phyloP scores from a whole-genome alignment of 1,284 basidiomycete genomes.

The Lentinula novae-zelandiae region DNA sequence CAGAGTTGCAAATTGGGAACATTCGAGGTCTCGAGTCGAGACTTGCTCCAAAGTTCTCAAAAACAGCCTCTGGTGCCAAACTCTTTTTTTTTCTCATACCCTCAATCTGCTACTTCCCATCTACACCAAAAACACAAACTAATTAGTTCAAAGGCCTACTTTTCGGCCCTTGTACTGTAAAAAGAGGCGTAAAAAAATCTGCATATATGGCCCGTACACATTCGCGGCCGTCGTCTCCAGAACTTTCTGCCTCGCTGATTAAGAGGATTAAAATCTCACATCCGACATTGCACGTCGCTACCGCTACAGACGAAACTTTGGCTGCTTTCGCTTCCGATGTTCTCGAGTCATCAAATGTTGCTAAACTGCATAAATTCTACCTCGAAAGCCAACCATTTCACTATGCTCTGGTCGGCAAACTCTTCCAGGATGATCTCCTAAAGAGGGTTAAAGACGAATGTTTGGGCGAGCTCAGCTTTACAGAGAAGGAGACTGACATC shows the following conservation, averaged over 20 bases:
- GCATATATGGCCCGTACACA: conserved; percentile 3
- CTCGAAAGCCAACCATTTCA: conserved; percentile 71
- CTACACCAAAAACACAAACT: neutral
- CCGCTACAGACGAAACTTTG: conserved; percentile 25
- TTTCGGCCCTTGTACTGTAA: neutral
- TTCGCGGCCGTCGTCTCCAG: conserved; percentile 6
- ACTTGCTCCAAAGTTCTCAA: conserved; percentile 5
- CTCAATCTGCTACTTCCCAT: neutral
- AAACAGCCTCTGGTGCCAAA: conserved; percentile 1
- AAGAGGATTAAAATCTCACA: conserved; percentile 9
- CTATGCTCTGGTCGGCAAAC: conserved; percentile 77
- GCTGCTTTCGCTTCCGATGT: conserved; percentile 50
- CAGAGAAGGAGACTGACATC: conserved; percentile 98
- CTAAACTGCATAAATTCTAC: conserved; percentile 56
- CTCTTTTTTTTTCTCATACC: conserved; percentile 9
- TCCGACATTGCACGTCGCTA: neutral
- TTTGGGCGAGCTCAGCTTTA: conserved; percentile 83
- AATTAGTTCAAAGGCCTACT: neutral
- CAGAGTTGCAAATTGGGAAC: conserved; percentile 1
- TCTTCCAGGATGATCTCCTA: conserved; percentile 85
- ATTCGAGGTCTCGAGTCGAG: conserved; percentile 7
- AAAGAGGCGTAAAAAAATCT: neutral
- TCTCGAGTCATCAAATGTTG: conserved; percentile 53
- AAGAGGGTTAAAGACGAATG: conserved; percentile 78
- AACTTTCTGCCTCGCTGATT: neutral